phyloP scores from a whole-genome alignment of 2,329 filamentous ascomycete genomes.

The Colletotrichum sp. region DNA sequence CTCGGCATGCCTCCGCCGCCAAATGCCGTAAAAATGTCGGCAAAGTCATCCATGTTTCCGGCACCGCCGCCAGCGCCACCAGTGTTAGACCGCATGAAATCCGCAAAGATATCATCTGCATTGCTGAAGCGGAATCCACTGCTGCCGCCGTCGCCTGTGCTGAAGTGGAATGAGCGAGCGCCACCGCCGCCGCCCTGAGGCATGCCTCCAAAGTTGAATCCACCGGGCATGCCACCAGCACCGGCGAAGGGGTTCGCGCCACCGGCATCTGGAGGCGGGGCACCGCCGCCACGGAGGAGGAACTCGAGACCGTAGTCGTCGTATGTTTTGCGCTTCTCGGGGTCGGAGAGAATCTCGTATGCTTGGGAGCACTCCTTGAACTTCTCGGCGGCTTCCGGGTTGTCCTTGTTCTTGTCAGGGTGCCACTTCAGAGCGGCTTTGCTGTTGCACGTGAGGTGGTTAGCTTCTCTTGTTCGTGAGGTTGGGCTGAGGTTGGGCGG shows the following conservation, averaged over 20 bases:
- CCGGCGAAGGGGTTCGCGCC: slow-evolving; percentile 66
- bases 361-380: slow-evolving; percentile 99
- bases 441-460: slow-evolving; percentile 48
- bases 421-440: slow-evolving; percentile 92
- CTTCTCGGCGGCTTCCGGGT: slow-evolving; percentile 83
- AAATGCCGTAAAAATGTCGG: slow-evolving; percentile 62
- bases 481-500: slow-evolving; percentile 5
- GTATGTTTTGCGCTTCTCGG: slow-evolving; percentile 94
- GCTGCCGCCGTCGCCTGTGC: slow-evolving; percentile 52
- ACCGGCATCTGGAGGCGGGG: slow-evolving; percentile 66
- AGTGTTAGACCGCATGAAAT: slow-evolving; percentile 73
- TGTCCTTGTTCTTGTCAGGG: slow-evolving; percentile 97
- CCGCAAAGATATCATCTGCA: slow-evolving; percentile 82
- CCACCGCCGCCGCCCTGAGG: slow-evolving; percentile 47
- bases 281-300: slow-evolving; percentile 78
- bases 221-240: slow-evolving; percentile 56
- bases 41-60: slow-evolving; percentile 49
- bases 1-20: slow-evolving; percentile 39
- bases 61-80: slow-evolving; percentile 36
- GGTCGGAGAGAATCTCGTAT: slow-evolving; percentile 97
- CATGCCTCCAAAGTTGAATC: slow-evolving; percentile 55
- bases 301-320: slow-evolving; percentile 96
- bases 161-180: slow-evolving; percentile 69
- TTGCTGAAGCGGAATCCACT: slow-evolving; percentile 82
- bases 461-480: slow-evolving; percentile 29